These are phyloP conservation scores for Rhizopus delemar DNA, from an alignment of 371 early-diverging fungal genomes.

Conservation along the genomic window DNA sequence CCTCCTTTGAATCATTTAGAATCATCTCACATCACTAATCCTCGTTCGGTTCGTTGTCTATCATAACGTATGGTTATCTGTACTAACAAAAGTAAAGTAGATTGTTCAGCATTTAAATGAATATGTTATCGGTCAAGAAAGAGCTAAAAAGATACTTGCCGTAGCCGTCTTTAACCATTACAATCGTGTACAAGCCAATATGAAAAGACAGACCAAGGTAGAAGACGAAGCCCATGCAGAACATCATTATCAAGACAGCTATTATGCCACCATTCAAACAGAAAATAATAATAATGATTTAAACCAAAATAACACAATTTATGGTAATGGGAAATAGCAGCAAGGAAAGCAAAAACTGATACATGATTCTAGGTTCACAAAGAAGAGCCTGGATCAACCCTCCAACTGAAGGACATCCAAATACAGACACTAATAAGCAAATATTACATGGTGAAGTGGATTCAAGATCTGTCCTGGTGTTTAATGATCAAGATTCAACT, in stretches of 20 bases:
- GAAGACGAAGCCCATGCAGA: slow-evolving; percentile 25
- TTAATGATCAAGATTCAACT: slow-evolving; percentile 33
- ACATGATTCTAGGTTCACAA: slow-evolving; percentile 17
- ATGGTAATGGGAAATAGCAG: neutral
- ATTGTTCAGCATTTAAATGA: slow-evolving; percentile 82
- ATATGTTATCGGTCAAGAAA: slow-evolving; percentile 86
- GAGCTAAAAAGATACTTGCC: slow-evolving; percentile 80
- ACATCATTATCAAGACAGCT: slow-evolving; percentile 30
- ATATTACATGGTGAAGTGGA: slow-evolving; percentile 12
- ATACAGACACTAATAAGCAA: slow-evolving; percentile 8
- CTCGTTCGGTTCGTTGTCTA: slow-evolving; percentile 23
- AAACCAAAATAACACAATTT: neutral
- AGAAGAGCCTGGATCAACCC: slow-evolving; percentile 40
- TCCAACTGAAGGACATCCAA: slow-evolving; percentile 27
- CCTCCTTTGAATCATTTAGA: slow-evolving; percentile 25
- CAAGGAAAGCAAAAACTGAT: no score
- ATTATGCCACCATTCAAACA: slow-evolving; percentile 12
- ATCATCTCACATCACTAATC: slow-evolving; percentile 18
- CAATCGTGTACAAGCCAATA: slow-evolving; percentile 75
- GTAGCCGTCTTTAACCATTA: slow-evolving; percentile 91
- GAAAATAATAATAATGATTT: neutral
- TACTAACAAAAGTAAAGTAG: slow-evolving; percentile 39
- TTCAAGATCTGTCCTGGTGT: neutral
- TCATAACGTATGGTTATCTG: neutral
- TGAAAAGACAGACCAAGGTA: slow-evolving; percentile 17